Evolutionary conservation across 805 yeast species (phyloP), one percentile per base, ranked within the genome.

Genomic region (Candida dajiaensis): DNA sequence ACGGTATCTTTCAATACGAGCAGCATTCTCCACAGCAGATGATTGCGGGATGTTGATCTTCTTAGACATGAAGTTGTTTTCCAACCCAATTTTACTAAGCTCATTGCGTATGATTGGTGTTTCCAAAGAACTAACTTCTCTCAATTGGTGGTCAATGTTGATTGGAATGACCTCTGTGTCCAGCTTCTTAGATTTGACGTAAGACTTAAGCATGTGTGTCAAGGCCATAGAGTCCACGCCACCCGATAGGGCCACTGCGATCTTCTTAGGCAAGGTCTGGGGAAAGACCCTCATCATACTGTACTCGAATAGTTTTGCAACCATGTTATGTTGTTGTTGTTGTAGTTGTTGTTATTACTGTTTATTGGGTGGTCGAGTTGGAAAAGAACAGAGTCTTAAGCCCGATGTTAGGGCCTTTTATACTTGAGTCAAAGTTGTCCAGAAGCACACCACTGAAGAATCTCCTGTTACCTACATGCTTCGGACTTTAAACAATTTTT

Each of bases 161-260:
- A 83, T 68, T 3, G 89, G 87, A 44, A 63, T 62, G 1, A 80
- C 60, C 20, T 63, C 45, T 18, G 76, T 51, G 1, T 53, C 48
- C 2, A 66, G 57, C 7, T 63, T 55, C 41, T 65, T 50, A 2
- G 49, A 44, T 3, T 43, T 47, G 11, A 69, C 63, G 53, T 67
- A 74, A 22, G 65, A 61, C 0, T 67, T 50, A 5, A 82, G 60
- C 18, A 84, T 65, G 51, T 73, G 73, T 0, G 85, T 70, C 39
- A 86, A 61, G 13, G 85, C 81, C 80, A 85, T 80, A 1, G 94
- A 85, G 58, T 86, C 95, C 0, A 83, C 89, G 1, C 95, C 95
- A 1, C 95, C 95, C 15, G 89, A 81, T 1, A 86, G 72, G 0
- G 89, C 89, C 16, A 86, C 62, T 6, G 71, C 77, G 0, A 78